These are phyloP conservation scores for Cicer cuneatum DNA, from an alignment of 306 rosid genomes.

Conservation along the genomic window DNA sequence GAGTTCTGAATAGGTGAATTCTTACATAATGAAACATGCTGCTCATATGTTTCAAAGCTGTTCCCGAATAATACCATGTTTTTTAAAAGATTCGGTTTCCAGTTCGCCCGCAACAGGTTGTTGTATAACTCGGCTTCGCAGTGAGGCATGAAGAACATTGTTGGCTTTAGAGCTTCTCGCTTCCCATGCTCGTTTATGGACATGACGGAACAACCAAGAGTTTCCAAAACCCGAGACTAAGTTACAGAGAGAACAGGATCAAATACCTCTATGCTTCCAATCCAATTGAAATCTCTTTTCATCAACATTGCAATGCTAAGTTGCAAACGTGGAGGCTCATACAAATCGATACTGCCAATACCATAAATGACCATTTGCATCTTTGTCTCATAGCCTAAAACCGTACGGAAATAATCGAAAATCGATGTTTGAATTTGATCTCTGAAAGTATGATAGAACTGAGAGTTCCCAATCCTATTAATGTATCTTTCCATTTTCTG, in stretches of 20 bases:
- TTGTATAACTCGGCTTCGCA: slow-evolving; percentile 80
- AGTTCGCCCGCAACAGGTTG: slow-evolving; percentile 79
- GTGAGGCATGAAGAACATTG: slow-evolving; percentile 87
- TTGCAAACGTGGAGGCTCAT: slow-evolving; percentile 71
- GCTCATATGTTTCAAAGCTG: slow-evolving; percentile 76
- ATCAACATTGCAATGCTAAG: slow-evolving; percentile 69
- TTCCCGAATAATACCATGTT: slow-evolving; percentile 74
- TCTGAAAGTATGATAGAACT: slow-evolving; percentile 57
- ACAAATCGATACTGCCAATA: slow-evolving; percentile 80
- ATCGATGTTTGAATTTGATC: slow-evolving; percentile 60
- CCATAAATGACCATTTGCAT: slow-evolving; percentile 86
- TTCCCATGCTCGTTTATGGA: slow-evolving; percentile 73
- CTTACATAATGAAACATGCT: slow-evolving; percentile 57
- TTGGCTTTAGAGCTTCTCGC: slow-evolving; percentile 63
- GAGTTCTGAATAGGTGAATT: slow-evolving; percentile 53
- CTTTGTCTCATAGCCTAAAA: slow-evolving; percentile 55
- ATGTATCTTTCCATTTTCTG: slow-evolving; percentile 63
- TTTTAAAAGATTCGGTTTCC: slow-evolving; percentile 64
- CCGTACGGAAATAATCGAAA: slow-evolving; percentile 48
- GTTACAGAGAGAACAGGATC: slow-evolving; percentile 84
- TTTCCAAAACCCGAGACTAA: slow-evolving; percentile 62
- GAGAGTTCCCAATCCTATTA: slow-evolving; percentile 58
- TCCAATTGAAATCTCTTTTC: slow-evolving; percentile 64
- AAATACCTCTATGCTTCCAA: slow-evolving; percentile 73
- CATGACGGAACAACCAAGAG: slow-evolving; percentile 68